Evolutionary conservation across 2,329 filamentous ascomycete genomes (phyloP).

Genomic region (Didymella exigua): DNA sequence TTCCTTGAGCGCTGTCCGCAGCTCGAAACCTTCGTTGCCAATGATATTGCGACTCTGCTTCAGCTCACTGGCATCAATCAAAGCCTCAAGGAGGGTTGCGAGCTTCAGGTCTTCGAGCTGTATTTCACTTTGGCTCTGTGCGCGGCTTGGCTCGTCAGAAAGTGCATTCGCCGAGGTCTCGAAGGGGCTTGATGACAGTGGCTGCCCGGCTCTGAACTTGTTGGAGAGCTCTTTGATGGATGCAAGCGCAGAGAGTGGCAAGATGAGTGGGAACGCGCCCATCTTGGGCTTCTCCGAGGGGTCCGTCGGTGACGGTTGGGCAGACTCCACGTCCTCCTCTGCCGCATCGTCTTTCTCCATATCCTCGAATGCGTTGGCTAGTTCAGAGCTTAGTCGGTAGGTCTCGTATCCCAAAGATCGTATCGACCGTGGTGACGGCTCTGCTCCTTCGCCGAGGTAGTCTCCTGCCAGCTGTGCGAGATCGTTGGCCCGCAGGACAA

Average conservation of each 20-base stretch:
- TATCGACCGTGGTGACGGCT: slow-evolving; percentile 55
- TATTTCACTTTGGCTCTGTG: slow-evolving; percentile 35
- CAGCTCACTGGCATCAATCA: slow-evolving; percentile 40
- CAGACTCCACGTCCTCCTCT: slow-evolving; percentile 49
- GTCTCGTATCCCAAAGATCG: slow-evolving; percentile 62
- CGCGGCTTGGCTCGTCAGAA: slow-evolving; percentile 24
- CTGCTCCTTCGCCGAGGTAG: slow-evolving; percentile 69
- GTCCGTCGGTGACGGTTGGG: slow-evolving; percentile 21
- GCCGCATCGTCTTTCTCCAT: slow-evolving; percentile 30
- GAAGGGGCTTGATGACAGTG: slow-evolving; percentile 15
- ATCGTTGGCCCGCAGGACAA: slow-evolving; percentile 71
- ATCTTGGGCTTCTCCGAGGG: slow-evolving; percentile 17
- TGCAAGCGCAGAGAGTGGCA: slow-evolving; percentile 29
- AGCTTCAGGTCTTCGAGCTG: slow-evolving; percentile 48
- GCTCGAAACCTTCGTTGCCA: slow-evolving; percentile 4
- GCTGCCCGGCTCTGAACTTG: slow-evolving; percentile 21
- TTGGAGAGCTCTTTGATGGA: slow-evolving; percentile 28
- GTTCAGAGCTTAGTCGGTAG: slow-evolving; percentile 49
- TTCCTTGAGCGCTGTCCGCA: background rate
- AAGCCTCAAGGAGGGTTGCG: slow-evolving; percentile 38
- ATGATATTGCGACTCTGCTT: slow-evolving; percentile 34
- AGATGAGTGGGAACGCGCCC: slow-evolving; percentile 17
- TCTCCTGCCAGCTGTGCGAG: slow-evolving; percentile 71
- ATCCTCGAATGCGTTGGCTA: slow-evolving; percentile 34
- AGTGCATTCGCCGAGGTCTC: slow-evolving; percentile 18